Percentiles rank a stretch among this genome's conserved stretches.
Evolutionary conservation across 2,329 filamentous ascomycete species (phyloP).

Genomic region (Botryotinia narcissicola): DNA sequence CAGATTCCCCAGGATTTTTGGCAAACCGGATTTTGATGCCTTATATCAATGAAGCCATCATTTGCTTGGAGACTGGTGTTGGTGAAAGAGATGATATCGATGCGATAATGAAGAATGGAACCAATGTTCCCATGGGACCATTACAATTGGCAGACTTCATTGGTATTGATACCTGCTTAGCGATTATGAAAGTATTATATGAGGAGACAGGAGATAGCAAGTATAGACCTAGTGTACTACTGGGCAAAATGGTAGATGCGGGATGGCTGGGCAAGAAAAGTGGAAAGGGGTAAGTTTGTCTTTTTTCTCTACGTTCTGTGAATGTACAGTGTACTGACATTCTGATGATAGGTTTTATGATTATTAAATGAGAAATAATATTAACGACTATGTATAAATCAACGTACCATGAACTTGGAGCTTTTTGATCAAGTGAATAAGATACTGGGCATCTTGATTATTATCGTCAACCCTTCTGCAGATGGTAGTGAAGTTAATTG

Average conservation of each 20-base stretch:
- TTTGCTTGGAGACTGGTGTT: slow-evolving; percentile 91
- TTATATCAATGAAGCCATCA: slow-evolving; percentile 97
- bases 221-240: slow-evolving; percentile 82
- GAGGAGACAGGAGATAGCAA: slow-evolving; percentile 92
- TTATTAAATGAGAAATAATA: slow-evolving; percentile 28
- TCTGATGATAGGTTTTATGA: slow-evolving; percentile 36
- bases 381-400: neutral
- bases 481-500: neutral
- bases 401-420: neutral
- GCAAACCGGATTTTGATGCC: slow-evolving; percentile 98
- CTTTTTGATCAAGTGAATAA: neutral
- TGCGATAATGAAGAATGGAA: slow-evolving; percentile 98
- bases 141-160: slow-evolving; percentile 95
- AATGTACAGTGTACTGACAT: slow-evolving; percentile 25
- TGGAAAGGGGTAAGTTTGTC: slow-evolving; percentile 66
- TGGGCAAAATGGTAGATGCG: slow-evolving; percentile 95
- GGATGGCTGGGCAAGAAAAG: slow-evolving; percentile 98
- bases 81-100: slow-evolving; percentile 91
- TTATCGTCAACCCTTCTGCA: neutral
- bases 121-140: slow-evolving; percentile 97
- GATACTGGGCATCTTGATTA: neutral
- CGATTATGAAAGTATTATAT: slow-evolving; percentile 95
- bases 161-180: slow-evolving; percentile 89
- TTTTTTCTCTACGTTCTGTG: neutral
- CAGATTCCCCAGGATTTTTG: slow-evolving; percentile 89